Conservation (phyloP, 441 rosid species). For the Sinapis alba region DNA sequence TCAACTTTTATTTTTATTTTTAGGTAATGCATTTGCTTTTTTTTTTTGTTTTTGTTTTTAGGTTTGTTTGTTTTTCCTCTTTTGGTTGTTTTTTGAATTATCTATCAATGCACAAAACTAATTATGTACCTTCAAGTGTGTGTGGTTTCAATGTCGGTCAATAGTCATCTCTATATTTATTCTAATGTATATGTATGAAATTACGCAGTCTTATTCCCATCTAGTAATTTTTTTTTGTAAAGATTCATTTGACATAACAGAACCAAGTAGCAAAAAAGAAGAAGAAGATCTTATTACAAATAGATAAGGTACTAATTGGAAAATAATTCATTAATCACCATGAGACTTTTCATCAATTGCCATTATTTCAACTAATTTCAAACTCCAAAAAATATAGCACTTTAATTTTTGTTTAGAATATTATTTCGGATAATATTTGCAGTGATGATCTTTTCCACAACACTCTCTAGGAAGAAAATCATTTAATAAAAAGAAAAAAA, state of each 20-base stretch:
- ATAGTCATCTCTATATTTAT: neutral
- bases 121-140: neutral
- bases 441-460: neutral
- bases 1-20: slow-evolving; percentile 14
- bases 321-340: neutral
- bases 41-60: neutral
- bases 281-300: too few species aligned
- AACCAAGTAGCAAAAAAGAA: neutral
- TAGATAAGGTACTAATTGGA: too few species aligned
- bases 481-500: neutral
- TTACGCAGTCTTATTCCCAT: neutral
- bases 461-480: neutral
- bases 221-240: neutral
- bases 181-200: neutral
- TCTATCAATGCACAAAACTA: slow-evolving; percentile 11
- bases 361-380: neutral
- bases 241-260: neutral
- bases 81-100: slow-evolving; percentile 26
- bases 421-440: too few species aligned
- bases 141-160: slow-evolving; percentile 1
- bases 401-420: too few species aligned
- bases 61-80: slow-evolving; percentile 9
- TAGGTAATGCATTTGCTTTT: slow-evolving; percentile 31
- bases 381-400: too few species aligned
- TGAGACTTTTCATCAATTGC: neutral